A percentile compares a stretch with the other conserved stretches of the same genome.
Evolutionary conservation across 1,284 basidiomycete species (phyloP).

Genomic region (Phellopilus nigrolimitatus): DNA sequence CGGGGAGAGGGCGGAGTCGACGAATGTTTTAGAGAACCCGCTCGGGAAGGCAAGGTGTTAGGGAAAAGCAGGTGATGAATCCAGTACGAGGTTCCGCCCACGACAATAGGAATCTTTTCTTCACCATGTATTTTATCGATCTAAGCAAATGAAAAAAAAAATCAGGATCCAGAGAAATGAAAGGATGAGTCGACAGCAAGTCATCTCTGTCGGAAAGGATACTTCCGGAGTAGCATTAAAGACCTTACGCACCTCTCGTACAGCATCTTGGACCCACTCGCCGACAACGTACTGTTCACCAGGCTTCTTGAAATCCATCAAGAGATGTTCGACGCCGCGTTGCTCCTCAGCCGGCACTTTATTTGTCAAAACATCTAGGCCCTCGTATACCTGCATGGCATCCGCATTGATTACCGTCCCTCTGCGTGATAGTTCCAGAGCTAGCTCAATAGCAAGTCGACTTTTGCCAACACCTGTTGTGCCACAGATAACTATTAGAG

Average conservation of each 20-base stretch:
- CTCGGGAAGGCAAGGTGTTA: slow-evolving; percentile 45
- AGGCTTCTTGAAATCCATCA: slow-evolving; percentile 85
- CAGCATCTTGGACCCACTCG: slow-evolving; percentile 79
- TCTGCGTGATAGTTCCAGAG: slow-evolving; percentile 39
- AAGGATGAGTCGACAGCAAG: too few species aligned
- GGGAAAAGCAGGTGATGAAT: slow-evolving; percentile 90
- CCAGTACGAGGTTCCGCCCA: slow-evolving; percentile 97
- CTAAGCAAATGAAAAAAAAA: too few species aligned
- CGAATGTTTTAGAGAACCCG: not conserved
- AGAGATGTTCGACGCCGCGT: slow-evolving; percentile 80
- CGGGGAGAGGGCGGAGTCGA: slow-evolving; percentile 31
- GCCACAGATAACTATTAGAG: slow-evolving; percentile 84
- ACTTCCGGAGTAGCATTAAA: too few species aligned
- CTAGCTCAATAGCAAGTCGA: slow-evolving; percentile 86
- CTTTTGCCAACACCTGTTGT: slow-evolving; percentile 98
- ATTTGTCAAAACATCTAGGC: slow-evolving; percentile 93
- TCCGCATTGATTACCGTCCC: slow-evolving; percentile 91
- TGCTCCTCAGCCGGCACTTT: slow-evolving; percentile 81
- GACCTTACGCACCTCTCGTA: slow-evolving; percentile 47
- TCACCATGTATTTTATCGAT: slow-evolving; percentile 63
- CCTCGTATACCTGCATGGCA: slow-evolving; percentile 97
- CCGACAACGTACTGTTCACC: slow-evolving; percentile 86
- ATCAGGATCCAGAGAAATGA: too few species aligned
- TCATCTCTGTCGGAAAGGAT: too few species aligned
- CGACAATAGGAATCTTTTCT: slow-evolving; percentile 77